These are phyloP conservation scores for Leccinum imitatum DNA, from an alignment of 768 basidiomycete genomes.

Conservation along the genomic window DNA sequence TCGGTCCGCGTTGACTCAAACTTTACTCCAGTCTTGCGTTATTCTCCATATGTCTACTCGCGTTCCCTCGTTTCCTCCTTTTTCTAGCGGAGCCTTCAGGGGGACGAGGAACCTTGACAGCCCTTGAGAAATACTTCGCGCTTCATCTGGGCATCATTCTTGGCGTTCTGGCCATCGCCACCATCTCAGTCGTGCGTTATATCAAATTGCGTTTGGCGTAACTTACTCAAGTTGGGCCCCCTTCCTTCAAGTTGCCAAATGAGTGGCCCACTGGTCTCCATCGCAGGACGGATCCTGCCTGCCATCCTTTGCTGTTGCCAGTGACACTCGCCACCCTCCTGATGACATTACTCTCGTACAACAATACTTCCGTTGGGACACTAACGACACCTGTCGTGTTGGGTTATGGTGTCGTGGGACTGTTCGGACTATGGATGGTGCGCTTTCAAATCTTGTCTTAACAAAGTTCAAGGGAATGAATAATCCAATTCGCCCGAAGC, in stretches of 20 bases:
- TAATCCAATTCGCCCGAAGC: conserved; percentile 37
- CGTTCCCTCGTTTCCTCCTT: conserved; percentile 65
- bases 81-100: conserved; percentile 57
- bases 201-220: conserved; percentile 5
- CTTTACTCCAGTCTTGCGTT: conserved; percentile 31
- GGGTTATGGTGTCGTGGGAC: conserved; percentile 49
- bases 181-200: conserved; percentile 54
- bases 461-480: conserved; percentile 17
- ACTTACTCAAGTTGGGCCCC: conserved; percentile 2
- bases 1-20: conserved; percentile 4
- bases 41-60: conserved; percentile 39
- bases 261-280: conserved; percentile 33
- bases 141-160: conserved; percentile 66
- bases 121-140: conserved; percentile 68
- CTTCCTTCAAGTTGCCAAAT: conserved; percentile 43
- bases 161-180: conserved; percentile 49
- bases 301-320: conserved; percentile 65
- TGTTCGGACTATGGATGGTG: conserved; percentile 76
- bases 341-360: conserved; percentile 66
- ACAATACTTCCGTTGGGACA: conserved; percentile 54
- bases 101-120: conserved; percentile 49
- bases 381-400: conserved; percentile 53
- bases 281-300: conserved; percentile 23
- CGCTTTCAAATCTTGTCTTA: conserved; percentile 29
- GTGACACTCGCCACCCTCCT: conserved; percentile 52